Conservation (phyloP, 257 asterid genomes). For the Plantago major region DNA sequence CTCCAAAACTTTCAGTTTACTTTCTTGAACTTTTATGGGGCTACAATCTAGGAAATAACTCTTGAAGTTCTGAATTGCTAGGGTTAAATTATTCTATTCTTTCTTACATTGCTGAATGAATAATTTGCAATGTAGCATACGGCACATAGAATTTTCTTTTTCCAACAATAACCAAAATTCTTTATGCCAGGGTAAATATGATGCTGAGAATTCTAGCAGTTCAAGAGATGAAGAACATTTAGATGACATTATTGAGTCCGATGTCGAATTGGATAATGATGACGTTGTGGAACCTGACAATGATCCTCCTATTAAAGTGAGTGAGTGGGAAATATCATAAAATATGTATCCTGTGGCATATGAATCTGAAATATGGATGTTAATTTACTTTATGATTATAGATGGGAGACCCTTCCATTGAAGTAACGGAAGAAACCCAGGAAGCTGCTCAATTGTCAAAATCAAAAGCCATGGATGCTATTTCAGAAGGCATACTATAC, state of each 20-base stretch:
- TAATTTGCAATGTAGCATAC: not conserved
- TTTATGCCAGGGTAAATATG: slow-evolving; percentile 34
- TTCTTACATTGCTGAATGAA: not conserved
- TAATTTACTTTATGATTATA: slow-evolving; percentile 21
- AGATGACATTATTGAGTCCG: slow-evolving; percentile 69
- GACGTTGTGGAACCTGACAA: slow-evolving; percentile 60
- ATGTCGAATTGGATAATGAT: slow-evolving; percentile 61
- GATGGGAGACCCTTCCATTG: slow-evolving; percentile 58
- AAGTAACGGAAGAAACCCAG: slow-evolving; percentile 47
- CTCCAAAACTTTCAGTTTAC: no score
- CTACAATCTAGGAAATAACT: no score
- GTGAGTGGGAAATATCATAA: slow-evolving; percentile 17
- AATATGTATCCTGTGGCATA: not conserved
- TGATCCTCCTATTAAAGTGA: slow-evolving; percentile 67
- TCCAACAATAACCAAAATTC: slow-evolving; percentile 7
- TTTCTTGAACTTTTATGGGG: no score
- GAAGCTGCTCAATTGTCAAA: slow-evolving; percentile 45
- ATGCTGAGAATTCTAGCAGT: slow-evolving; percentile 18
- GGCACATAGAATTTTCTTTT: not conserved
- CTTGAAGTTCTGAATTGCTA: not conserved
- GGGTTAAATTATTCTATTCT: not conserved
- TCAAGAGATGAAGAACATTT: slow-evolving; percentile 22
- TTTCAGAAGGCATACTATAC: slow-evolving; percentile 38
- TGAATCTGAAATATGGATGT: not conserved
- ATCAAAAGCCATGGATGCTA: slow-evolving; percentile 49